Conservation (phyloP, 148 eudicot genomes). For the Heliosperma pusillum region DNA sequence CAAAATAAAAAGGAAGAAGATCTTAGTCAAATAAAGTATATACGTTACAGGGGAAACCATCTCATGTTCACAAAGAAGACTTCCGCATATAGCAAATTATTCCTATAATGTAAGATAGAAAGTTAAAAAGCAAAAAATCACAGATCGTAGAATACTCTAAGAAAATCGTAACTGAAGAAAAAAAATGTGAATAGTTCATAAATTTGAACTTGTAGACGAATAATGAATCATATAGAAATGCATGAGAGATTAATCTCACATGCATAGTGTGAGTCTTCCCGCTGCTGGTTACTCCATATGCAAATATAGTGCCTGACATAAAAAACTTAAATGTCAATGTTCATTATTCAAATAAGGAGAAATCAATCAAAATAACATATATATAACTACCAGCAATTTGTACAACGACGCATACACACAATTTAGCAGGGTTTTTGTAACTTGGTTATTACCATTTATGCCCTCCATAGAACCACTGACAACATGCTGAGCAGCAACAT, state of each 20-base stretch:
- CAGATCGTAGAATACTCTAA: background rate
- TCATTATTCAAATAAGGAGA: background rate
- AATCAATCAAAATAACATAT: conserved; percentile 3
- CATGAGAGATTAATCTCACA: conserved; percentile 40
- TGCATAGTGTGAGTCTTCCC: conserved; percentile 99
- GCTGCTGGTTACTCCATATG: conserved; percentile 98
- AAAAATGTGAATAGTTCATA: conserved; percentile 3
- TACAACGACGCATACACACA: background rate
- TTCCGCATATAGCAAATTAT: background rate
- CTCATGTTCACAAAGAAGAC: background rate
- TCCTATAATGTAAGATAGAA: background rate
- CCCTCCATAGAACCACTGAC: conserved; percentile 95
- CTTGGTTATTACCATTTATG: conserved; percentile 56
- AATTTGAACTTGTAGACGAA: background rate
- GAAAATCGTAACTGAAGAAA: background rate
- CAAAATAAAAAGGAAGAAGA: too few relatives aligned
- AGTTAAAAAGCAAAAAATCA: background rate
- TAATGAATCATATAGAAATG: conserved; percentile 12
- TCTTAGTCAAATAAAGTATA: too few relatives aligned
- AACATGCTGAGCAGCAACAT: conserved; percentile 92
- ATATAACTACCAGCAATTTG: conserved; percentile 1
- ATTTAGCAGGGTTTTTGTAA: background rate
- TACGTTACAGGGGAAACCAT: background rate
- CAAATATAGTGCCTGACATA: conserved; percentile 83
- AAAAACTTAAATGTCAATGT: conserved; percentile 19